These are phyloP conservation scores for Amanita subjunquillea DNA, from an alignment of 768 basidiomycete species.

Conservation along the genomic window DNA sequence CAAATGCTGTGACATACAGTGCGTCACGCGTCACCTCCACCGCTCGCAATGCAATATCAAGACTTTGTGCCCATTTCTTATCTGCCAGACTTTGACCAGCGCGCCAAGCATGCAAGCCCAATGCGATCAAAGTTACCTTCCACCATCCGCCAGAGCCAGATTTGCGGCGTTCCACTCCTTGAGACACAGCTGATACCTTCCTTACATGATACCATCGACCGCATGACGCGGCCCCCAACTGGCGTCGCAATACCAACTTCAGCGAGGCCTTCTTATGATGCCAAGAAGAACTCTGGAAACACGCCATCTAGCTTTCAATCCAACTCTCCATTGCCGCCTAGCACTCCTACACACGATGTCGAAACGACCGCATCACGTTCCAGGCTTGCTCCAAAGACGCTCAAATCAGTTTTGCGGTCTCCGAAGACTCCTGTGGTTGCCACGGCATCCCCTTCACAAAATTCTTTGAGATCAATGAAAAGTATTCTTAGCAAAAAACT, in stretches of 20 bases:
- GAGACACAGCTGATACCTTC: conserved; percentile 62
- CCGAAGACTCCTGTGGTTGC: conserved; percentile 15
- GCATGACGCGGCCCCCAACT: conserved; percentile 55
- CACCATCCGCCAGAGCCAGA: conserved; percentile 28
- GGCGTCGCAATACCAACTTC: conserved; percentile 10
- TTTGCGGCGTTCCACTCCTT: conserved; percentile 45
- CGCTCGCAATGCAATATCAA: conserved; percentile 1
- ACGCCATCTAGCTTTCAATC: not conserved
- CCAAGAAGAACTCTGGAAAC: not conserved
- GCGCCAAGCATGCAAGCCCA: conserved; percentile 1
- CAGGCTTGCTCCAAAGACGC: conserved; percentile 21
- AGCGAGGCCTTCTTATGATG: conserved; percentile 2
- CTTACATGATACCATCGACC: conserved; percentile 60
- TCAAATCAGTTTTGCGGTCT: conserved; percentile 29
- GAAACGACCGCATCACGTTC: conserved; percentile 18
- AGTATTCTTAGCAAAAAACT: conserved; percentile 19
- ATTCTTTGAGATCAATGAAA: conserved; percentile 19
- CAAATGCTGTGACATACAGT: too few species aligned
- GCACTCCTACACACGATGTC: conserved; percentile 10
- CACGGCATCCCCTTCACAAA: not conserved
- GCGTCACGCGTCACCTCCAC: too few species aligned
- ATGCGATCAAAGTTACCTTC: conserved; percentile 6
- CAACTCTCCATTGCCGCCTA: conserved; percentile 6
- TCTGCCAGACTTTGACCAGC: not conserved
- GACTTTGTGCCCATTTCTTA: conserved; percentile 11